Evolutionary conservation across 176 grass and related monocot species (phyloP), one percentile per base, ranked within the genome.

Genomic region (Echinochloa phyllopogon): DNA sequence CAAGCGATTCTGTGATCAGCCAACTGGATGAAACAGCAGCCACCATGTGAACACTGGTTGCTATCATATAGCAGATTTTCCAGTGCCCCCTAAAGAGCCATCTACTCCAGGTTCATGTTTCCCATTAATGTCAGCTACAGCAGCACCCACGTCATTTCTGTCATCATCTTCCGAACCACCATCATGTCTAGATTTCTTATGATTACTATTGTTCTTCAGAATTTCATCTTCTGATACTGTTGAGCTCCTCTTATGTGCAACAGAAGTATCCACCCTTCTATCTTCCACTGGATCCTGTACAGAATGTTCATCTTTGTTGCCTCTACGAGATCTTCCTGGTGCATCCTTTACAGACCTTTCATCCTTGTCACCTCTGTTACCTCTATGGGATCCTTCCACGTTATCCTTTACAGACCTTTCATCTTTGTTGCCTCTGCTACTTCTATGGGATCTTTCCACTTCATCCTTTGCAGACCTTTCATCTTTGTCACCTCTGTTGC

Each of bases 211-310:
- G 50, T n/a, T 52, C n/a, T 87, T 85, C 50, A 79, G 50, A 24
- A 82, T 76, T 69, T 97, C 89, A 92, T 94, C 87, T 80, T 90
- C 90, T 59, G 74, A 76, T 70, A 72, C 61, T 15, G 83, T 41
- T 39, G 85, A 88, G 25, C 69, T 90, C 38, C 87, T 89, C 25
- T 92, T 97, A 74, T 76, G 85, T 67, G 65, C 56, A 69, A 21
- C 56, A 43, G 67, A 85, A 72, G 49, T 63, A 78, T 87, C 73
- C 44, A n/a, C 56, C 66, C 50, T 83, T 51, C 85, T 92, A 86
- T 85, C 78, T 76, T 92, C 90, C 58, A 77, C 75, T 71, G 81
- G 39, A 60, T 91, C 88, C 57, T 87, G 94, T 81, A 58, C 81
- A 89, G 52, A 16, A 50, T 39, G 82, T 87, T 80, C 79, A 88